These are phyloP conservation scores for Cystofilobasidium capitatum DNA, from an alignment of 768 basidiomycete species.

Conservation along the genomic window DNA sequence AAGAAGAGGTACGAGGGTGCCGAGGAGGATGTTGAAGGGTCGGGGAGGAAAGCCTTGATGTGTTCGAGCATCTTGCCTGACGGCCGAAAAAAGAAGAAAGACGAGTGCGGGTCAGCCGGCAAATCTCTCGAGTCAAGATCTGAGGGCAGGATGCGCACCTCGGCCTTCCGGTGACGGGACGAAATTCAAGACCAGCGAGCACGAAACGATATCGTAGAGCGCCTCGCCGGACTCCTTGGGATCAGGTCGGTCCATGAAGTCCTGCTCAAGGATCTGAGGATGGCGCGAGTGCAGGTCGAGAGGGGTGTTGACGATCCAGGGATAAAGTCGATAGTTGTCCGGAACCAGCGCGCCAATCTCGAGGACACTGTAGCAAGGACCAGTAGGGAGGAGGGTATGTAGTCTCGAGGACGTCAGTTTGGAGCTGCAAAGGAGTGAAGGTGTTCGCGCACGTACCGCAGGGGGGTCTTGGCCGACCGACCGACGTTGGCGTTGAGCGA, in stretches of 20 bases:
- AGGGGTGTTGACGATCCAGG: conserved; percentile 64
- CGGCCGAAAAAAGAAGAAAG: not conserved
- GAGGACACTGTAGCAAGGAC: conserved; percentile 52
- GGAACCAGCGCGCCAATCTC: conserved; percentile 82
- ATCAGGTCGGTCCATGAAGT: conserved; percentile 57
- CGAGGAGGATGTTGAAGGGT: conserved; percentile 45
- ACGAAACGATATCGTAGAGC: conserved; percentile 69
- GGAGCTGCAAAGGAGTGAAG: not conserved
- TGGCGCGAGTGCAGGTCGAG: conserved; percentile 81
- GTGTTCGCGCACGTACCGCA: conserved; percentile 1
- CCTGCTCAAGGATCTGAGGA: conserved; percentile 73
- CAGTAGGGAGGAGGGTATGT: not conserved
- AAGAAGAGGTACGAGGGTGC: conserved; percentile 35
- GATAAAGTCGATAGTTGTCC: conserved; percentile 62
- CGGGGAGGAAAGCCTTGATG: conserved; percentile 19
- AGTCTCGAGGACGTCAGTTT: no score
- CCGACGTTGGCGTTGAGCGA: conserved; percentile 39
- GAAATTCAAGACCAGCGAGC: conserved; percentile 84
- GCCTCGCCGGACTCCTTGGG: conserved; percentile 46
- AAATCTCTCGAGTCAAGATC: not conserved
- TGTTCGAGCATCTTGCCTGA: conserved; percentile 57
- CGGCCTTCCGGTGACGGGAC: conserved; percentile 63
- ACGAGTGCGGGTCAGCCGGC: not conserved
- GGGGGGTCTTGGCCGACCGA: conserved; percentile 27
- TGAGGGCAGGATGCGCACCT: conserved; percentile 52